Conservation (phyloP, 768 basidiomycete species). For the Cyathus striatus region DNA sequence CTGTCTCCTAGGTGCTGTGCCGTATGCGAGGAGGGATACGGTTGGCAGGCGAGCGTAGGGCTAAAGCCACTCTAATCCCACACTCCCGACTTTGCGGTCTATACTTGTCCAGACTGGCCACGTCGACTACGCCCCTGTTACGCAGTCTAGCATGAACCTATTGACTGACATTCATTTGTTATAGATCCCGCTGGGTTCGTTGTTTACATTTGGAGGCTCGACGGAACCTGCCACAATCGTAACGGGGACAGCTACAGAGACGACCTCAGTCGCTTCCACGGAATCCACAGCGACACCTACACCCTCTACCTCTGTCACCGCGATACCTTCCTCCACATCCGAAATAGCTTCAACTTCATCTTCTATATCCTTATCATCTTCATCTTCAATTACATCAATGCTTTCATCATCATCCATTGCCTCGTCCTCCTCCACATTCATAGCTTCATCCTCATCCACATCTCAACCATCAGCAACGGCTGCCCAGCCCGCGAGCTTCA, state of each 20-base stretch:
- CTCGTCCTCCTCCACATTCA: slow-evolving; percentile 8
- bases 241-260: slow-evolving; percentile 24
- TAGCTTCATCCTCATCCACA: slow-evolving; percentile 12
- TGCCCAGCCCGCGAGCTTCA: slow-evolving; percentile 4
- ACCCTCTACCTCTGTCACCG: slow-evolving; percentile 19
- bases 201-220: slow-evolving; percentile 74
- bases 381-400: slow-evolving; percentile 20
- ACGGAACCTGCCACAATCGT: slow-evolving; percentile 28
- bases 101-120: no score
- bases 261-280: slow-evolving; percentile 22
- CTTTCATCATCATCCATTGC: slow-evolving; percentile 19
- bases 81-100: no score
- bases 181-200: slow-evolving; percentile 70
- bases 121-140: no score
- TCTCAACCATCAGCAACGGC: slow-evolving; percentile 10
- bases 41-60: no score
- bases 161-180: slow-evolving; percentile 3
- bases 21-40: no score
- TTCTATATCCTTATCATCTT: slow-evolving; percentile 21
- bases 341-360: slow-evolving; percentile 17
- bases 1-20: background rate
- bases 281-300: slow-evolving; percentile 19
- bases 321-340: slow-evolving; percentile 14
- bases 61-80: no score
- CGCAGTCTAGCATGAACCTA: no score